phyloP scores from a whole-genome alignment of 345 rosid genomes.

The Zanthoxylum bungeanum region DNA sequence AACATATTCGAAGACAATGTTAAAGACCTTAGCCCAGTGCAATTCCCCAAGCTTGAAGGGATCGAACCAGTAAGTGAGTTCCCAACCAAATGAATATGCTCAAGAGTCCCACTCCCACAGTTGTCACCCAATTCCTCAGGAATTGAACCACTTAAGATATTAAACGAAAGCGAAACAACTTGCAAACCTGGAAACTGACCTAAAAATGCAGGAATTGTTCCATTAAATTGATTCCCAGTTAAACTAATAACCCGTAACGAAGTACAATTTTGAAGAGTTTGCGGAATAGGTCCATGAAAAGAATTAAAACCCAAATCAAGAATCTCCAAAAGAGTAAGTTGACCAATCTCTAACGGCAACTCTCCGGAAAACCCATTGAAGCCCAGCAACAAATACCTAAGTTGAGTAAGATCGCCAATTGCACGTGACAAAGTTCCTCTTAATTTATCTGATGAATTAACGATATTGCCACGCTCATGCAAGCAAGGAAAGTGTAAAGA shows the following conservation, averaged over 20 bases:
- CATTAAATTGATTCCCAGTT: constrained; percentile 41
- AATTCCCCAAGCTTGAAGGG: constrained; percentile 40
- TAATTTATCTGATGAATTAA: constrained; percentile 19
- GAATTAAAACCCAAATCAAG: constrained; percentile 54
- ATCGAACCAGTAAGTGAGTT: constrained; percentile 36
- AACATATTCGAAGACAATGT: constrained; percentile 43
- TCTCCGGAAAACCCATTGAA: constrained; percentile 40
- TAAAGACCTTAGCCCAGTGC: constrained; percentile 32
- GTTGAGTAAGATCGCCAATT: constrained; percentile 32
- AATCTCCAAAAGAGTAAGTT: constrained; percentile 35
- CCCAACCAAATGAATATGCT: constrained; percentile 38
- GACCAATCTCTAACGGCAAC: constrained; percentile 38
- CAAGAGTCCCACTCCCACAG: constrained; percentile 31
- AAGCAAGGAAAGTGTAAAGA: constrained; percentile 34
- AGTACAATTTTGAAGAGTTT: constrained; percentile 32
- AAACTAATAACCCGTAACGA: constrained; percentile 34
- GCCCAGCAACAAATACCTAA: constrained; percentile 37
- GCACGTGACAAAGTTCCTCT: constrained; percentile 30
- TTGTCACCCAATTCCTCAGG: constrained; percentile 32
- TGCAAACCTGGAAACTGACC: constrained; percentile 17
- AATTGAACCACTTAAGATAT: constrained; percentile 33
- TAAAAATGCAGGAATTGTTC: constrained; percentile 32
- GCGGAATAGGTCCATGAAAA: constrained; percentile 33
- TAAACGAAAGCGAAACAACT: constrained; percentile 34
- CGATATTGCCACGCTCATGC: not conserved